Conservation (phyloP, 192 early-diverging fungal species). For the Coemansia nantahalensis region DNA sequence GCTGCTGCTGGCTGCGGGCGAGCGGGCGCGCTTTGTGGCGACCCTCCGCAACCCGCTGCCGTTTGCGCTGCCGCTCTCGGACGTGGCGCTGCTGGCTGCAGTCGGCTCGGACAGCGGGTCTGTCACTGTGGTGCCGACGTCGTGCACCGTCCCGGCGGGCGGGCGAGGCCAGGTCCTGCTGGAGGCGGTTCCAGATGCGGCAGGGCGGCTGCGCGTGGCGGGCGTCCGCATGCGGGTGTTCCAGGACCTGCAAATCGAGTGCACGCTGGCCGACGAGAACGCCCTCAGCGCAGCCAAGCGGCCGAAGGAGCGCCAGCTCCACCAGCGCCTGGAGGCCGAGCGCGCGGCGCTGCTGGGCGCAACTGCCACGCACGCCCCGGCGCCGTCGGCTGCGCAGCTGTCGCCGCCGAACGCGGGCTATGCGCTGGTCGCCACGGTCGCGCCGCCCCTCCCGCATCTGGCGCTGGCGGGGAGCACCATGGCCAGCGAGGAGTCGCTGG, state of each 20-base stretch:
- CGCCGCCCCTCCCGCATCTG: conserved; percentile 25
- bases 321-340: conserved; percentile 36
- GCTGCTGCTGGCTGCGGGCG: conserved; percentile 22
- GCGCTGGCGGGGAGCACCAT: conserved; percentile 14
- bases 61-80: conserved; percentile 34
- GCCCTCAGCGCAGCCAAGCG: conserved; percentile 16
- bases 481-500: conserved; percentile 25
- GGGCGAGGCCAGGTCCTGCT: conserved; percentile 27
- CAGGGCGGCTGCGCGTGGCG: conserved; percentile 19
- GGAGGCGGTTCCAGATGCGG: conserved; percentile 10
- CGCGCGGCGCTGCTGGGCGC: conserved; percentile 19
- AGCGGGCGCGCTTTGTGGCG: conserved; percentile 31
- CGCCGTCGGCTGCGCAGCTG: conserved; percentile 9
- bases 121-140: background rate
- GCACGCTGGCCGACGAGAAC: conserved; percentile 25
- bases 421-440: conserved; percentile 17
- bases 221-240: conserved; percentile 30
- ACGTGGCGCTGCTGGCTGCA: conserved; percentile 11
- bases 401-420: conserved; percentile 24
- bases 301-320: conserved; percentile 12
- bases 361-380: conserved; percentile 1
- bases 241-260: conserved; percentile 26
- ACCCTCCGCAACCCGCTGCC: conserved; percentile 49
- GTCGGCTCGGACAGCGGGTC: background rate
- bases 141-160: conserved; percentile 23